These are phyloP conservation scores for Plenodomus biglobosus DNA, from an alignment of 2,329 filamentous ascomycete species.

Conservation along the genomic window DNA sequence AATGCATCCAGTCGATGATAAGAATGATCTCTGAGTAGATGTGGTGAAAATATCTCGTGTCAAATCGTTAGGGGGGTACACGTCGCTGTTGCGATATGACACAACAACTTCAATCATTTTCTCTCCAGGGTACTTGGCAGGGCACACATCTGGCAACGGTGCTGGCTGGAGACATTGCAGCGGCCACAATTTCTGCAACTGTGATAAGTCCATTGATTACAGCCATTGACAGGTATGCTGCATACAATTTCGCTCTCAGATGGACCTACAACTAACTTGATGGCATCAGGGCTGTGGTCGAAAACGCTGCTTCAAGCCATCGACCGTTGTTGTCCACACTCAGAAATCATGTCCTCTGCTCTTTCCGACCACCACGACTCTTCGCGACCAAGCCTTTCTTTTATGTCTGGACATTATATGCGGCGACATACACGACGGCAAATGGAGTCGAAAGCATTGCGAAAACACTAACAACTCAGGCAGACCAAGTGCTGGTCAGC, in stretches of 20 bases:
- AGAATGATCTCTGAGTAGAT: background rate
- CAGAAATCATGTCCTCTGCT: conserved; percentile 21
- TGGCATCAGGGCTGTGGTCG: conserved; percentile 27
- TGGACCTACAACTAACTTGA: background rate
- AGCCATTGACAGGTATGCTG: conserved; percentile 31
- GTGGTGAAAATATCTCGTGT: background rate
- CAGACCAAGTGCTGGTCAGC: conserved; percentile 17
- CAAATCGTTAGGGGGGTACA: background rate
- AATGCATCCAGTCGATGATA: no score
- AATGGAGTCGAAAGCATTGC: conserved; percentile 27
- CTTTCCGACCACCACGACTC: conserved; percentile 22
- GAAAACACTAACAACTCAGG: conserved; percentile 10
- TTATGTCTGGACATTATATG: conserved; percentile 33
- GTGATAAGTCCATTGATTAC: conserved; percentile 28
- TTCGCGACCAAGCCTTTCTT: conserved; percentile 32
- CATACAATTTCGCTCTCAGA: background rate
- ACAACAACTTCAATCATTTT: conserved; percentile 9
- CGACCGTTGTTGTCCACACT: conserved; percentile 18
- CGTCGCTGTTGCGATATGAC: conserved; percentile 4
- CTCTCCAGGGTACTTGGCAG: conserved; percentile 4
- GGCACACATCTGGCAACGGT: conserved; percentile 9
- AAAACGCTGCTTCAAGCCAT: conserved; percentile 21
- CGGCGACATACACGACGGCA: conserved; percentile 30
- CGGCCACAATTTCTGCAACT: conserved; percentile 29
- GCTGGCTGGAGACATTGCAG: conserved; percentile 27